Evolutionary conservation across 768 basidiomycete species (phyloP).

Genomic region (Macrolepiota fuliginosa): DNA sequence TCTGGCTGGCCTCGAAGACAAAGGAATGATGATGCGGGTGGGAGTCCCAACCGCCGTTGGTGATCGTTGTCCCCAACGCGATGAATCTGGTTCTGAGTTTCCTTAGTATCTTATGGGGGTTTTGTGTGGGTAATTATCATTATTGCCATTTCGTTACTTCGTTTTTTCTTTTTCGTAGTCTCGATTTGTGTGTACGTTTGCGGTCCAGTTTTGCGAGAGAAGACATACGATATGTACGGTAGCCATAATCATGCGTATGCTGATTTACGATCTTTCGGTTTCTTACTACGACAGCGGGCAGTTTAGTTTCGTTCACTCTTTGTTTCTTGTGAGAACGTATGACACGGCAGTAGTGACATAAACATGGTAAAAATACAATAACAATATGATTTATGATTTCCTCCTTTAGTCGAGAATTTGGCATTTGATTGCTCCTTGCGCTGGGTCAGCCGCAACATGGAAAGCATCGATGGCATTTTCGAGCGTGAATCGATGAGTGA

Average conservation of each 20-base stretch:
- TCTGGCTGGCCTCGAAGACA: constrained; percentile 56
- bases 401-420: constrained; percentile 52
- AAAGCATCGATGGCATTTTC: constrained; percentile 79
- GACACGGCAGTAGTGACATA: neutral
- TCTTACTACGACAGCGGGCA: neutral
- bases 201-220: neutral
- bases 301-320: neutral
- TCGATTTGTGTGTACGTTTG: constrained; percentile 2
- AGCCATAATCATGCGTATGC: constrained; percentile 10
- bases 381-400: neutral
- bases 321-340: neutral
- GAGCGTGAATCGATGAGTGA: constrained; percentile 73
- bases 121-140: constrained; percentile 13
- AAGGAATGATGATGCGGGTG: constrained; percentile 24
- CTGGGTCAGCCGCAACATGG: constrained; percentile 66
- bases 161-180: neutral
- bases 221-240: constrained; percentile 6
- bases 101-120: constrained; percentile 5
- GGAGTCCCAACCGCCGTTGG: constrained; percentile 23
- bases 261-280: neutral
- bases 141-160: constrained; percentile 10
- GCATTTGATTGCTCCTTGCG: constrained; percentile 69
- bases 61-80: neutral
- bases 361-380: neutral
- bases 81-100: neutral